A percentile compares a stretch with the other conserved stretches of the same genome.
These are phyloP conservation scores for Isatis lusitanica DNA, from an alignment of 441 rosid species.

Conservation along the genomic window DNA sequence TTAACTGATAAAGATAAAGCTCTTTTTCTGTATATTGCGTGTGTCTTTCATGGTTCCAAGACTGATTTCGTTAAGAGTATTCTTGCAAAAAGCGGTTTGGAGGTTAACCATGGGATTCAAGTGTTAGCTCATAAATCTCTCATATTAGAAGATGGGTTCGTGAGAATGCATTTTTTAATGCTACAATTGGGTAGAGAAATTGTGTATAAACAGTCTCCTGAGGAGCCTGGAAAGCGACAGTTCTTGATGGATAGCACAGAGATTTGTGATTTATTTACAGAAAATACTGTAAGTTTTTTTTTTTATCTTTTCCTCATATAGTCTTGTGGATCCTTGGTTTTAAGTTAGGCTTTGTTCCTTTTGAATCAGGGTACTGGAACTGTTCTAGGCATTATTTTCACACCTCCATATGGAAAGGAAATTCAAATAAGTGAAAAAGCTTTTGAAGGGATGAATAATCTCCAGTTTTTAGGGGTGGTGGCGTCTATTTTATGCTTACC, in stretches of 20 bases:
- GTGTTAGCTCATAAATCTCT: background rate
- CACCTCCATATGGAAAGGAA: background rate
- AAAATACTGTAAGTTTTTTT: background rate
- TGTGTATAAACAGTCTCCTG: background rate
- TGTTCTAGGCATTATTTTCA: background rate
- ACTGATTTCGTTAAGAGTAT: background rate
- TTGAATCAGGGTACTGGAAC: background rate
- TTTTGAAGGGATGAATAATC: background rate
- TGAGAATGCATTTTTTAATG: background rate
- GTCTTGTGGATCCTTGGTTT: background rate
- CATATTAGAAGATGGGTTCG: background rate
- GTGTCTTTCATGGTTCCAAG: too few relatives aligned
- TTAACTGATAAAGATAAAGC: too few relatives aligned
- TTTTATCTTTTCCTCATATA: background rate
- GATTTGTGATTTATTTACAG: background rate
- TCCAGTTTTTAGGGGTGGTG: background rate
- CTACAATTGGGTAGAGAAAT: background rate
- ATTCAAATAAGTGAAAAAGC: background rate
- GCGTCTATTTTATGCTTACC: background rate
- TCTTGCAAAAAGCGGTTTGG: background rate
- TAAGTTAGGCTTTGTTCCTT: background rate
- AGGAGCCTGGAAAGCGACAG: background rate
- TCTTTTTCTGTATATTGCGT: too few relatives aligned
- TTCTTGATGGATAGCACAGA: background rate
- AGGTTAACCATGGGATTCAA: background rate